Conservation (phyloP, 75 land plant genomes). For the Sequoia sempervirens region DNA sequence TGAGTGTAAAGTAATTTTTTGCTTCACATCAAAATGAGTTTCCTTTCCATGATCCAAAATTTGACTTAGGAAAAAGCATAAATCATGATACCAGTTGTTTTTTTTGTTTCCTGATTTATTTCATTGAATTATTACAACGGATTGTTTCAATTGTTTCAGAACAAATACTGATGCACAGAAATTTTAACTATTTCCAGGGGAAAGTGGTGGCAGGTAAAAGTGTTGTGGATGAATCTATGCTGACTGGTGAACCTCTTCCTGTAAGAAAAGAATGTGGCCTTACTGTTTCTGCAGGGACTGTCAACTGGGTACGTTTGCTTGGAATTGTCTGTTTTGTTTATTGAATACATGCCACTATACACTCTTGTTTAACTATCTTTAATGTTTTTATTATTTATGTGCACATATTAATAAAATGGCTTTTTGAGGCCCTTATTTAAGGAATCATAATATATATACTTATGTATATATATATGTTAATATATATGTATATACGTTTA, state of each 20-base stretch:
- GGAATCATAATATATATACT: too few relatives aligned
- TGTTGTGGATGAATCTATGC: slow-evolving; percentile 98
- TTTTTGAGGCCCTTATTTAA: background rate
- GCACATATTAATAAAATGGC: background rate
- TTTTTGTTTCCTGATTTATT: background rate
- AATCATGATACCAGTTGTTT: background rate
- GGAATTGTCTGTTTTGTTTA: background rate
- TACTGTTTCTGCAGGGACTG: slow-evolving; percentile 85
- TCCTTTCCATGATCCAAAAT: background rate
- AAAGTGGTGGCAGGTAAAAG: slow-evolving; percentile 81
- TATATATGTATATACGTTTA: too few relatives aligned
- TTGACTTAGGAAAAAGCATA: background rate
- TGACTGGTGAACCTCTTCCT: slow-evolving; percentile 95
- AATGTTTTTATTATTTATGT: background rate
- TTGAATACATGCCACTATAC: background rate
- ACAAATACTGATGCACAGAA: slow-evolving; percentile 1
- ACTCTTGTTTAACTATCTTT: background rate
- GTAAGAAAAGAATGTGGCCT: slow-evolving; percentile 72
- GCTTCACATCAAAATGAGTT: background rate
- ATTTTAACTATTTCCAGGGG: slow-evolving; percentile 44
- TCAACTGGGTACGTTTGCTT: slow-evolving; percentile 75
- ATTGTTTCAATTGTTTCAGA: background rate
- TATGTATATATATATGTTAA: too few relatives aligned
- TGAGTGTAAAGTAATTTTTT: background rate
- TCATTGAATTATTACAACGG: background rate